Evolutionary conservation across 495 filamentous ascomycete genomes (phyloP), one percentile per base, ranked within the genome.

Genomic region (Hyaloscypha variabilis): DNA sequence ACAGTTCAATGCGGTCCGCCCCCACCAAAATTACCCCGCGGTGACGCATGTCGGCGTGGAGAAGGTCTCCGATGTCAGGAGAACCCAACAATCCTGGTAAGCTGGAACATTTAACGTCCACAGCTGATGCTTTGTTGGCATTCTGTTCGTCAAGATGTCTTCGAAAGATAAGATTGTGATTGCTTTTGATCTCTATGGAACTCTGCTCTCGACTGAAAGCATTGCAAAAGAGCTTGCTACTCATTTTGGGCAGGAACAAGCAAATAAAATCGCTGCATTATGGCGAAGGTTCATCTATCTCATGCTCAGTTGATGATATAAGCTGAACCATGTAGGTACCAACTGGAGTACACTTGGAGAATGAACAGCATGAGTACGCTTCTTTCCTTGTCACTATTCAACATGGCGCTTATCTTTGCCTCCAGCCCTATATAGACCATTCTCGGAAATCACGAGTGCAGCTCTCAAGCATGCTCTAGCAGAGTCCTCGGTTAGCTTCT

Each of bases 321-420:
- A 10, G 30, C 17, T 29, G n/a, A 36, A 14, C 88, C 84, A 85
- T 73, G 84, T 52, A 82, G 78, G 26, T 85, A 85, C 71, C 90
- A 93, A 73, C 80, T 96, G 23, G 91, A 93, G 75, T 95, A 94
- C 68, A 91, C 91, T 39, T 95, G 90, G 91, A 77, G 91, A 53
- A 74, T 91, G 66, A 94, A 90, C 69, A 90, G 87, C 83, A 94
- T 94, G 90, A 78, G 91, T 90, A 76, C 51, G 74, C 70, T 13
- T 8, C 0, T 71, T 13, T 8, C 0, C 11, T 19, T 25, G 31
- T n/a, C n/a, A n/a, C n/a, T n/a, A n/a, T n/a, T n/a, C n/a, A 57
- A 54, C 51, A 62, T 52, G n/a, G n/a, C 65, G 70, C 70, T 63
- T 11, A 58, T 57, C 39, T 34, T 3, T 3, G 39, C 11, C 66